phyloP scores from a whole-genome alignment of 306 rosid genomes.

The Rubus parviflorus region DNA sequence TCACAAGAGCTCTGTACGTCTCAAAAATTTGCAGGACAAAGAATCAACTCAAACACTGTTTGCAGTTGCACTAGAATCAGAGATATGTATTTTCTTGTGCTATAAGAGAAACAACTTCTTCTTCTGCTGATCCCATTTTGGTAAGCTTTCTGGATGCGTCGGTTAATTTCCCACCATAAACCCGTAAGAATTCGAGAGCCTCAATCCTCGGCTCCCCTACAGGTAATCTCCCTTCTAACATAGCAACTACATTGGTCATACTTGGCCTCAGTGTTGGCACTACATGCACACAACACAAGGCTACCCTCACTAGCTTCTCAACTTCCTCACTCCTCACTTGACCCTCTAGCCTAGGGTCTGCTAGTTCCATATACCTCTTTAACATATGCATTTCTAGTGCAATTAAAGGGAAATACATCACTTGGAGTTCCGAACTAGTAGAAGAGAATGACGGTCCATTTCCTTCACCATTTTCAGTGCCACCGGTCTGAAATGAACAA shows the following conservation, averaged over 20 bases:
- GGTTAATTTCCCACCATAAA: slow-evolving; percentile 9
- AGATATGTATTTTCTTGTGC: background rate
- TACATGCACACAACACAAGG: slow-evolving; percentile 22
- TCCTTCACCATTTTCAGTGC: background rate
- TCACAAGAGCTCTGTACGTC: no score
- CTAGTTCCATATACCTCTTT: slow-evolving; percentile 16
- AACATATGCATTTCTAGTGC: slow-evolving; percentile 29
- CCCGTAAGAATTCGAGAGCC: slow-evolving; percentile 19
- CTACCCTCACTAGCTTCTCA: slow-evolving; percentile 21
- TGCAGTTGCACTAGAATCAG: background rate
- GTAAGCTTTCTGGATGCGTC: background rate
- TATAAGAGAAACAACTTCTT: background rate
- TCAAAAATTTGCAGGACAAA: no score
- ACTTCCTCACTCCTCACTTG: slow-evolving; percentile 11
- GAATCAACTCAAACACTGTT: background rate
- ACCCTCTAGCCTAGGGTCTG: slow-evolving; percentile 27
- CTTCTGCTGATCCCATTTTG: background rate
- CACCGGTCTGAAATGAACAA: background rate
- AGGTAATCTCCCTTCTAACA: slow-evolving; percentile 26
- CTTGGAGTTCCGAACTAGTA: background rate
- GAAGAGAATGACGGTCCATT: background rate
- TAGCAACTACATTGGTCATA: slow-evolving; percentile 24
- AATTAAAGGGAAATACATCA: slow-evolving; percentile 15
- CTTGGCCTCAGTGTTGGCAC: slow-evolving; percentile 27
- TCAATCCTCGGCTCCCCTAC: slow-evolving; percentile 20